A percentile compares a stretch with the other conserved stretches of the same genome.
Conservation (phyloP, 345 rosid genomes). For the Sonneratia alba region DNA sequence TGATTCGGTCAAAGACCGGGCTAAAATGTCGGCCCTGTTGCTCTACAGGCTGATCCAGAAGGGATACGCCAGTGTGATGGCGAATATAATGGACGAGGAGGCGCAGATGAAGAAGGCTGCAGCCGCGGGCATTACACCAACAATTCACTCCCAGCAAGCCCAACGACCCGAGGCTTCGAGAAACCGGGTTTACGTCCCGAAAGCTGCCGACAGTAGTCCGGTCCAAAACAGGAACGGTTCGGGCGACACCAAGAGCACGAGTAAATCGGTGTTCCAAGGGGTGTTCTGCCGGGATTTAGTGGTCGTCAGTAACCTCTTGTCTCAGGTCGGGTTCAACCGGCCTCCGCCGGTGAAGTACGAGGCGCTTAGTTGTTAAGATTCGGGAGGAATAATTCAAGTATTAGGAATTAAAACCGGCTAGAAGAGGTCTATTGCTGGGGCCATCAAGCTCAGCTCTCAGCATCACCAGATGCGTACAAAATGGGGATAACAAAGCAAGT, state of each 20-base stretch:
- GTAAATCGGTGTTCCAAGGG: constrained; percentile 42
- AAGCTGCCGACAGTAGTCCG: not conserved
- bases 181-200: not conserved
- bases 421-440: not conserved
- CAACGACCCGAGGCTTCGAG: constrained; percentile 20
- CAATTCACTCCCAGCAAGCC: constrained; percentile 30
- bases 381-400: constrained; percentile 8
- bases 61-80: constrained; percentile 59
- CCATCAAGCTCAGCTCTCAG: constrained; percentile 3
- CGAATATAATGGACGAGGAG: constrained; percentile 55
- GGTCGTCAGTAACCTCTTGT: constrained; percentile 58
- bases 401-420: constrained; percentile 22
- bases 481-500: not conserved
- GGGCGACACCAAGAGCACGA: constrained; percentile 13
- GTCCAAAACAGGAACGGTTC: constrained; percentile 10
- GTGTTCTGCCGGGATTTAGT: constrained; percentile 89
- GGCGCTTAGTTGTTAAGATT: constrained; percentile 70
- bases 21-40: constrained; percentile 67
- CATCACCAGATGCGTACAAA: constrained; percentile 26
- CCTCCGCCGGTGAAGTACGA: constrained; percentile 73
- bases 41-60: constrained; percentile 77
- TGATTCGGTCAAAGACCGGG: constrained; percentile 70
- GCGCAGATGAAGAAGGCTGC: constrained; percentile 46
- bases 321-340: constrained; percentile 69
- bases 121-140: constrained; percentile 27